Evolutionary conservation across 257 asterid genomes (phyloP).

Genomic region (Solanum sitiens): DNA sequence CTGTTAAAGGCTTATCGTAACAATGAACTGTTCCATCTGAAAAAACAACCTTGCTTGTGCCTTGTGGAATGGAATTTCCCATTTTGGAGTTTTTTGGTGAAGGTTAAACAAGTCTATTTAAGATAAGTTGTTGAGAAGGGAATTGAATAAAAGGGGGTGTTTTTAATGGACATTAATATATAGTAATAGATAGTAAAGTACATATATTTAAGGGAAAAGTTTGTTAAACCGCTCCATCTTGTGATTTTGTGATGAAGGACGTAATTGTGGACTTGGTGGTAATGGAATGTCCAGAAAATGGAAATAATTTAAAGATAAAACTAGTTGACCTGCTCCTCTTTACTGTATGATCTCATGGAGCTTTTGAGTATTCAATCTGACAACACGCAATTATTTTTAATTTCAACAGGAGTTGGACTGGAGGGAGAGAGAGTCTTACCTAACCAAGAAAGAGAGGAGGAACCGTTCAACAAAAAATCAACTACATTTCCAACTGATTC

Average conservation of each 20-base stretch:
- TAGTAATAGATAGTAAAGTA: not conserved
- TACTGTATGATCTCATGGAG: not conserved
- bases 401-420: not conserved
- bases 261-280: slow-evolving; percentile 59
- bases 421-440: slow-evolving; percentile 32
- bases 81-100: slow-evolving; percentile 10
- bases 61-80: slow-evolving; percentile 53
- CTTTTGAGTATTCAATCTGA: not conserved
- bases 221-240: slow-evolving; percentile 87
- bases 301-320: not conserved
- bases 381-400: not conserved
- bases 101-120: not conserved
- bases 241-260: slow-evolving; percentile 10
- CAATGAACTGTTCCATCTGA: slow-evolving; percentile 45
- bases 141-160: not conserved
- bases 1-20: slow-evolving; percentile 51
- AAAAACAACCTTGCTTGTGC: slow-evolving; percentile 49
- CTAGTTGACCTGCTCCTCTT: slow-evolving; percentile 4
- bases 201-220: slow-evolving; percentile 18
- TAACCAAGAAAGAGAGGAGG: slow-evolving; percentile 28
- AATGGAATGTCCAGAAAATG: slow-evolving; percentile 12
- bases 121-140: not conserved
- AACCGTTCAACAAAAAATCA: slow-evolving; percentile 54
- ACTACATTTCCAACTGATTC: not conserved
- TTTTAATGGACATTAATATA: not conserved